Evolutionary conservation across 2,329 filamentous ascomycete species (phyloP).

Genomic region (Apiospora marii): DNA sequence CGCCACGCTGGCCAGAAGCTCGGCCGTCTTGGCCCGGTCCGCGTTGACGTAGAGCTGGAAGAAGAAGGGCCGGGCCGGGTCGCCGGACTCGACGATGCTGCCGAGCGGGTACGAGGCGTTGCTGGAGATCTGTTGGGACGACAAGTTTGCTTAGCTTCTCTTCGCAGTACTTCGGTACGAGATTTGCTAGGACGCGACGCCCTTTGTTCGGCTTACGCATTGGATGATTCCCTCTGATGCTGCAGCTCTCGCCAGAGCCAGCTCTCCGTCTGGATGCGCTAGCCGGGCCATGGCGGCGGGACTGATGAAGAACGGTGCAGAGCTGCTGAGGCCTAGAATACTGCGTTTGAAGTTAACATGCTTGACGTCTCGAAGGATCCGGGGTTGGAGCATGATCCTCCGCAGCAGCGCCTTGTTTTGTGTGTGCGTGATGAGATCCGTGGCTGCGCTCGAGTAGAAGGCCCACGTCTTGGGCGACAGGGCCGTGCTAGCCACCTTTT

Average conservation of each 20-base stretch:
- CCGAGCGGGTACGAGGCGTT: conserved; percentile 38
- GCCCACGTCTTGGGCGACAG: conserved; percentile 72
- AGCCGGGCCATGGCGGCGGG: conserved; percentile 71
- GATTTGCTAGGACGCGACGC: conserved; percentile 47
- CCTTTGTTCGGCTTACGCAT: conserved; percentile 53
- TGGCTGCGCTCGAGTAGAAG: conserved; percentile 72
- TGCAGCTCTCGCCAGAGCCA: conserved; percentile 62
- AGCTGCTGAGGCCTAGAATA: conserved; percentile 61
- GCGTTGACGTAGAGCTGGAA: conserved; percentile 71
- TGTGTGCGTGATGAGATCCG: conserved; percentile 63
- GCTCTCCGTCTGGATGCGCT: conserved; percentile 71
- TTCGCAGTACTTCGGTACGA: conserved; percentile 31
- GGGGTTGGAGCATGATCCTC: conserved; percentile 62
- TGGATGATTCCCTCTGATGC: conserved; percentile 61
- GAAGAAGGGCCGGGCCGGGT: conserved; percentile 46
- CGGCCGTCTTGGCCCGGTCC: conserved; percentile 58
- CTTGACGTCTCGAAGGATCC: conserved; percentile 52
- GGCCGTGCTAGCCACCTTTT: conserved; percentile 60
- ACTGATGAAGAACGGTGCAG: conserved; percentile 68
- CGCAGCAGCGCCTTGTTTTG: conserved; percentile 64
- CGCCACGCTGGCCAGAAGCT: conserved; percentile 55
- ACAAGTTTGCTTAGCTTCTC: conserved; percentile 29
- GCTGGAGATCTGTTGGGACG: conserved; percentile 33
- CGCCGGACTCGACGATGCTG: conserved; percentile 40
- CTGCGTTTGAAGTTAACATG: conserved; percentile 56